A percentile compares a stretch with the other conserved stretches of the same genome.
phyloP scores from a whole-genome alignment of 2,329 filamentous ascomycete species.

The Fusarium abutilonis region DNA sequence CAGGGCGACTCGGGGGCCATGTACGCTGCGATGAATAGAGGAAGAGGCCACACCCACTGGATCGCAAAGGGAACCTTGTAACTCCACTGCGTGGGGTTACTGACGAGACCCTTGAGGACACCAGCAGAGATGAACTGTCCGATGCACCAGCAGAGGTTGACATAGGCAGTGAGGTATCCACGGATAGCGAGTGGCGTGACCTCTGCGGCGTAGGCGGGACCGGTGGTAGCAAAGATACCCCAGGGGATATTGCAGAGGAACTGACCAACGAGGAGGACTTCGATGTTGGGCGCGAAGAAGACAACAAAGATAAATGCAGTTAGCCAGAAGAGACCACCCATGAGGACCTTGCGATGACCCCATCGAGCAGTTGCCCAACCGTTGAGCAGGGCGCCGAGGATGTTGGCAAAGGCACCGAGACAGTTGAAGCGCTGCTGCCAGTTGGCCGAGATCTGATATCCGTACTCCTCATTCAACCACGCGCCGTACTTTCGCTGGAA shows the following conservation, averaged over 20 bases:
- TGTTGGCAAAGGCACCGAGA: slow-evolving; percentile 50
- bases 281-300: slow-evolving; percentile 59
- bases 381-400: slow-evolving; percentile 55
- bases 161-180: slow-evolving; percentile 55
- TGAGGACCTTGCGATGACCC: slow-evolving; percentile 58
- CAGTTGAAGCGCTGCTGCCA: slow-evolving; percentile 63
- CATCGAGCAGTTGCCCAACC: slow-evolving; percentile 54
- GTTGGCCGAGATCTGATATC: slow-evolving; percentile 58
- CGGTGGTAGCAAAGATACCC: slow-evolving; percentile 58
- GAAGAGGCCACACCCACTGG: slow-evolving; percentile 54
- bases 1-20: slow-evolving; percentile 53
- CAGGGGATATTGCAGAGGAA: slow-evolving; percentile 58
- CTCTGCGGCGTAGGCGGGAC: slow-evolving; percentile 57
- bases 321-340: slow-evolving; percentile 54
- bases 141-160: slow-evolving; percentile 57
- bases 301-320: slow-evolving; percentile 58
- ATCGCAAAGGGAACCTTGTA: slow-evolving; percentile 55
- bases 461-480: slow-evolving; percentile 47
- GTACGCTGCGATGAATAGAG: slow-evolving; percentile 47
- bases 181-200: slow-evolving; percentile 55
- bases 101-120: slow-evolving; percentile 52
- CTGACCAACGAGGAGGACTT: slow-evolving; percentile 56
- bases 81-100: slow-evolving; percentile 49
- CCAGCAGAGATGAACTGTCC: slow-evolving; percentile 56
- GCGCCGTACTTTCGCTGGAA: slow-evolving; percentile 56